Conservation (phyloP, 2,329 filamentous ascomycete genomes). For the Fusarium tupiense region DNA sequence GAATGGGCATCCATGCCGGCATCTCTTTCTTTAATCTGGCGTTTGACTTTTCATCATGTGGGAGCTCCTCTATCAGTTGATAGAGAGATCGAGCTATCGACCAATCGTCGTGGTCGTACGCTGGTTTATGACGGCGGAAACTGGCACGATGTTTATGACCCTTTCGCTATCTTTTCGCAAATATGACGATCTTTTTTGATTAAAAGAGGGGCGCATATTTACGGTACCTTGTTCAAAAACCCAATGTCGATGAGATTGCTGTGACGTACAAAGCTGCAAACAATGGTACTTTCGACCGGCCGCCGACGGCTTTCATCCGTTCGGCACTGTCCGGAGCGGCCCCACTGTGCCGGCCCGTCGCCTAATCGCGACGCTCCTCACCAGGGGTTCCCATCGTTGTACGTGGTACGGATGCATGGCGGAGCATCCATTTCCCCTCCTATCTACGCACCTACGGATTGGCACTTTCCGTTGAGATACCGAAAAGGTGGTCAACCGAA, state of each 20-base stretch:
- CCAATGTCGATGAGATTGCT: background rate
- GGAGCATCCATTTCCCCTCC: background rate
- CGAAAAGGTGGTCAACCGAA: background rate
- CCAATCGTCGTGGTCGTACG: conserved; percentile 9
- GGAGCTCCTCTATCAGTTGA: background rate
- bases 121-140: conserved; percentile 7
- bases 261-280: conserved; percentile 12
- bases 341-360: conserved; percentile 23
- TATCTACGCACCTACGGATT: background rate
- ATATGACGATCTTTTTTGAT: conserved; percentile 1
- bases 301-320: background rate
- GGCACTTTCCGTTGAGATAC: background rate
- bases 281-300: background rate
- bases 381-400: background rate
- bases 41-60: background rate
- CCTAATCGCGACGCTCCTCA: background rate
- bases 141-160: background rate
- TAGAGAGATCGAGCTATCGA: background rate
- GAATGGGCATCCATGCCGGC: background rate
- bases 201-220: conserved; percentile 12
- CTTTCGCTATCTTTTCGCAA: conserved; percentile 5
- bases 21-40: background rate
- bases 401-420: background rate
- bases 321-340: conserved; percentile 24
- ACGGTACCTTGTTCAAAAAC: background rate